These are phyloP conservation scores for Herpetomonas samuelpessoai DNA, from an alignment of 208 protist genomes.

Conservation along the genomic window DNA sequence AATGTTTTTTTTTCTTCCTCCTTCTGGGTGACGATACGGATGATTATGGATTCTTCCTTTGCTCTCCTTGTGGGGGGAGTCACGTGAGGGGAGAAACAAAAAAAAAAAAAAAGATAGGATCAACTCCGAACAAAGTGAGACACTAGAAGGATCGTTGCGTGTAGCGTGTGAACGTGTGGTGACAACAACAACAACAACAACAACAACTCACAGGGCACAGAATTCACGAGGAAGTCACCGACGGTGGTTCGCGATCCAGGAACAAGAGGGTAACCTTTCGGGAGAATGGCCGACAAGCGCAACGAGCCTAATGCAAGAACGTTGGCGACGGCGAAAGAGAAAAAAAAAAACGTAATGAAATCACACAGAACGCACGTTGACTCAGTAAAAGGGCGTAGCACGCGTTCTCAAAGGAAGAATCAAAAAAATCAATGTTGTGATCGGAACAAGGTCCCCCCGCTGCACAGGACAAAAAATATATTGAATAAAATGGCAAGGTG, in stretches of 20 bases:
- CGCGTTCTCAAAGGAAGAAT: neutral
- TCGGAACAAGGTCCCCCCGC: neutral
- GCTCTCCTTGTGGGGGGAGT: no score
- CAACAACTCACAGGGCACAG: no score
- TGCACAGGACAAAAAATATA: slow-evolving; percentile 3
- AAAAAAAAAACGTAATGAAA: slow-evolving; percentile 9
- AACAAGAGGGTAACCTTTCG: neutral
- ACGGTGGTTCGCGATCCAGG: no score
- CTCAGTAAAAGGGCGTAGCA: neutral
- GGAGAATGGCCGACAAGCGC: neutral
- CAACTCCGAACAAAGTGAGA: neutral
- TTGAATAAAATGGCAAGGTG: neutral
- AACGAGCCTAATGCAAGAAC: neutral
- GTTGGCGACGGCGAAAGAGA: neutral
- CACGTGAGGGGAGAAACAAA: slow-evolving; percentile 4
- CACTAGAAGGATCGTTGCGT: no score
- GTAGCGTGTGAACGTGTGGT: no score
- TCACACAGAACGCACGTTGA: neutral
- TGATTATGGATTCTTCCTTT: neutral
- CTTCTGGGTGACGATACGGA: neutral
- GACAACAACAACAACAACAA: no score
- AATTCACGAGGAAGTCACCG: no score
- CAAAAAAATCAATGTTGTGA: neutral
- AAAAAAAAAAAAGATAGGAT: slow-evolving; percentile 10
- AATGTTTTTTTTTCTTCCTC: neutral